These are phyloP conservation scores for Breynia disticha DNA, from an alignment of 441 rosid species.

Conservation along the genomic window DNA sequence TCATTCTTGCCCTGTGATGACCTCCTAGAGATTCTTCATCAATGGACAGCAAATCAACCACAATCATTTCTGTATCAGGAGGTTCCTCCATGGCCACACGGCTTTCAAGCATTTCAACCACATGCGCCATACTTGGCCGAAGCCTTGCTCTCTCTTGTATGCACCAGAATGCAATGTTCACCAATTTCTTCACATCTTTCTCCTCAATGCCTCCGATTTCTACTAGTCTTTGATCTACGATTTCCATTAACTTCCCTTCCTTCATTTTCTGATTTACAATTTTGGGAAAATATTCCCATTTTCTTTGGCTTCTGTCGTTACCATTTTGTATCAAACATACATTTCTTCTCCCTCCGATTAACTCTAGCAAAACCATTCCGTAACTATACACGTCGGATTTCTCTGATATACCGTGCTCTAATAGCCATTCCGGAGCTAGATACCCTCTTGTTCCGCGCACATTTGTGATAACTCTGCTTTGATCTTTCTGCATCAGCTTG, in stretches of 20 bases:
- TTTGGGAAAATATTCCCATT: conserved; percentile 61
- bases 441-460: conserved; percentile 75
- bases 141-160: conserved; percentile 56
- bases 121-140: conserved; percentile 57
- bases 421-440: conserved; percentile 80
- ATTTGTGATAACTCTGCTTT: conserved; percentile 59
- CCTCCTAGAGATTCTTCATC: conserved; percentile 26
- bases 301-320: conserved; percentile 24
- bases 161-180: conserved; percentile 74
- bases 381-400: conserved; percentile 75
- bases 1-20: conserved; percentile 2
- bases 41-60: conserved; percentile 48
- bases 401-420: conserved; percentile 58
- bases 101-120: conserved; percentile 82
- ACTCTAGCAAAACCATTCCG: conserved; percentile 71
- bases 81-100: conserved; percentile 48
- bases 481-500: conserved; percentile 52
- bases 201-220: conserved; percentile 44
- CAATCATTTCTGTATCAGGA: conserved; percentile 50
- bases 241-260: conserved; percentile 57
- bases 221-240: conserved; percentile 44
- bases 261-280: conserved; percentile 46
- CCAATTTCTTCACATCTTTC: conserved; percentile 43
- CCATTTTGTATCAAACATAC: conserved; percentile 31
- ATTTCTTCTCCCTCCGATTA: conserved; percentile 66